A percentile compares a stretch with the other conserved stretches of the same genome.
Evolutionary conservation across 768 basidiomycete species (phyloP).

Genomic region (Trametes meyenii): DNA sequence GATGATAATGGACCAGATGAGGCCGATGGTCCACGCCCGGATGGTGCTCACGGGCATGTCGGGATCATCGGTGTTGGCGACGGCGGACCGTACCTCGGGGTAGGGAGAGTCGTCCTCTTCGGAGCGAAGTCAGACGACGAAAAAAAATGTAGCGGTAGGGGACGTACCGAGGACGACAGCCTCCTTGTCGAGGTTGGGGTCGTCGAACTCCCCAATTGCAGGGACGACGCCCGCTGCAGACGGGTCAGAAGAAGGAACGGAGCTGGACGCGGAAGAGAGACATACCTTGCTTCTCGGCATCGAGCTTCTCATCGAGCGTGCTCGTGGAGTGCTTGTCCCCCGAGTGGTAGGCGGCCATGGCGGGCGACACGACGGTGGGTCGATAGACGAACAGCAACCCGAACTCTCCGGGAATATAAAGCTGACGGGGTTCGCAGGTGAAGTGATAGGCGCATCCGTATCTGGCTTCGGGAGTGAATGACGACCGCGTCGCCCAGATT

Average conservation of each 20-base stretch:
- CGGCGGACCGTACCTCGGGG: constrained; percentile 54
- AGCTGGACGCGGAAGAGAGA: not conserved
- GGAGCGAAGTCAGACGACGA: not conserved
- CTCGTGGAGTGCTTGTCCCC: constrained; percentile 24
- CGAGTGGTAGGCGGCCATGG: constrained; percentile 12
- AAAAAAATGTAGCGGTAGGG: not conserved
- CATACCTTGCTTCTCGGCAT: constrained; percentile 28
- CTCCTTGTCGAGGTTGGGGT: constrained; percentile 40
- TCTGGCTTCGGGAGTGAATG: not conserved
- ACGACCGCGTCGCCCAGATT: not conserved
- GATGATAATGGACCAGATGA: constrained; percentile 57
- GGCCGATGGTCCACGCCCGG: constrained; percentile 42
- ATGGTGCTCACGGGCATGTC: constrained; percentile 41
- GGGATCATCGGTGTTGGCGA: constrained; percentile 52
- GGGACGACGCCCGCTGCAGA: constrained; percentile 8
- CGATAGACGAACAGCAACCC: constrained; percentile 2
- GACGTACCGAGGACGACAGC: constrained; percentile 29
- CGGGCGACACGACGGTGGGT: constrained; percentile 9
- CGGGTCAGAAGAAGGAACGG: not conserved
- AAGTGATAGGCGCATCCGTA: constrained; percentile 5
- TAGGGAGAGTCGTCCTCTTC: constrained; percentile 54
- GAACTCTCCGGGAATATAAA: constrained; percentile 5
- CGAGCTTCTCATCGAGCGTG: constrained; percentile 28
- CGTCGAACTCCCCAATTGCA: constrained; percentile 32
- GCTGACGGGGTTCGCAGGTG: not conserved